Percentiles rank a stretch among this genome's conserved stretches.
Conservation (phyloP, 805 yeast genomes). For the Ogataea nitratoaversa region DNA sequence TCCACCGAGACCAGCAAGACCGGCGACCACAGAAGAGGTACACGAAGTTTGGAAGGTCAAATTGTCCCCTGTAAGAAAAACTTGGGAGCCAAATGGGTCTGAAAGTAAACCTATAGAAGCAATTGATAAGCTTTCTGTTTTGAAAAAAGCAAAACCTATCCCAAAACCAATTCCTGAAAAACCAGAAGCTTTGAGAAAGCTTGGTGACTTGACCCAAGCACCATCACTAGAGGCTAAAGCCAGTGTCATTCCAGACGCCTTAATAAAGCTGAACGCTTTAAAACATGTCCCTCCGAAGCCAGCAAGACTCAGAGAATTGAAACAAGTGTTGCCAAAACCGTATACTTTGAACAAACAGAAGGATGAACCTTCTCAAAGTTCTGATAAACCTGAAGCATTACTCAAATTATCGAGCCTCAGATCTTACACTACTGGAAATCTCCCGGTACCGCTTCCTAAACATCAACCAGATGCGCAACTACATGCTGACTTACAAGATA, state of each 20-base stretch:
- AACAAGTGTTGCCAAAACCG: conserved; percentile 27
- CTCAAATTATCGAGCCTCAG: conserved; percentile 11
- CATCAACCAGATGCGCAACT: background rate
- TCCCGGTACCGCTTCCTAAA: background rate
- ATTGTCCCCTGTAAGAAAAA: too few relatives aligned
- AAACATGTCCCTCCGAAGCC: conserved; percentile 1
- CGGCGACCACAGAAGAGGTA: too few relatives aligned
- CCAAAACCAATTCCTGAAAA: too few relatives aligned
- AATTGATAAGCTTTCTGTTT: too few relatives aligned
- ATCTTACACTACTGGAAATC: conserved; percentile 3
- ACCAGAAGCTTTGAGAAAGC: too few relatives aligned
- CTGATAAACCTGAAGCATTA: conserved; percentile 27
- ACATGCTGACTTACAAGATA: background rate
- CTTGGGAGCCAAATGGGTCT: too few relatives aligned
- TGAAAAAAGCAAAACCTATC: too few relatives aligned
- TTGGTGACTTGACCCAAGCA: background rate
- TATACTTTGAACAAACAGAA: conserved; percentile 13
- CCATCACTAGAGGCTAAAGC: background rate
- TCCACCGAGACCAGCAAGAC: too few relatives aligned
- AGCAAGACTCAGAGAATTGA: conserved; percentile 6
- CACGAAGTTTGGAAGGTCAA: too few relatives aligned
- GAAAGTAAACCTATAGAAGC: too few relatives aligned
- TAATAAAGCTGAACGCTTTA: background rate
- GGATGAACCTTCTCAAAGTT: conserved; percentile 13
- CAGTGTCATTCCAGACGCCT: background rate